Evolutionary conservation across 371 early-diverging fungal species (phyloP), one percentile per base, ranked within the genome.

Genomic region (Chytridium lagenaria): DNA sequence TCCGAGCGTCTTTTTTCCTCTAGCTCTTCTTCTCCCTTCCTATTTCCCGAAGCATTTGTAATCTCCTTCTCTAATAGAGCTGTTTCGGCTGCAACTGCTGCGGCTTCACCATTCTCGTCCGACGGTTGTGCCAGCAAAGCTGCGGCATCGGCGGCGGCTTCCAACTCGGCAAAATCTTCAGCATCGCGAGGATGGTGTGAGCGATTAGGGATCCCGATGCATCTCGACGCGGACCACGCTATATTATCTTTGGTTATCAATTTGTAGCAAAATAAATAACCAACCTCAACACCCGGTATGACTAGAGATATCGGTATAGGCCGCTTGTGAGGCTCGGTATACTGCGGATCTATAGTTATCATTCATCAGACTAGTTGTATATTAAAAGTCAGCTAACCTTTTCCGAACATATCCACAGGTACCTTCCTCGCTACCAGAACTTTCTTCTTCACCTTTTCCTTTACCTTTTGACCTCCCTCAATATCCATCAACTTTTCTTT

Each of bases 381-480:
- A n/a, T n/a, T n/a, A n/a, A n/a, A n/a, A n/a, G n/a, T n/a, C n/a
- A n/a, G n/a, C 67, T 31, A 38, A 78, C 81, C 81, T 78, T 78
- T 74, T 26, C 81, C 78, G 66, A 80, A 59, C 26, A 59, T 50
- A 65, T 80, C 78, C 1, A 74, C 70, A 19, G 81, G 77, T 33
- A 79, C 50, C 52, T 52, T 28, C 36, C 68, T 73, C 1, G 77
- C 77, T 26, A 79, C 77, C 22, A 79, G 49, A 2, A 76, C 2
- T 2, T 22, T 40, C 26, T 50, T 50, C 59, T 69, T 74, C 70
- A n/a, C n/a, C n/a, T n/a, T n/a, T n/a, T n/a, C n/a, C n/a, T n/a
- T n/a, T n/a, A n/a, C n/a, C n/a, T n/a, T n/a, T n/a, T n/a, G n/a
- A n/a, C n/a, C n/a, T n/a, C n/a, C n/a, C n/a, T n/a, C n/a, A n/a